Evolutionary conservation across 1,284 basidiomycete genomes (phyloP), one percentile per base, ranked within the genome.

Genomic region (Pseudozyma sp.): DNA sequence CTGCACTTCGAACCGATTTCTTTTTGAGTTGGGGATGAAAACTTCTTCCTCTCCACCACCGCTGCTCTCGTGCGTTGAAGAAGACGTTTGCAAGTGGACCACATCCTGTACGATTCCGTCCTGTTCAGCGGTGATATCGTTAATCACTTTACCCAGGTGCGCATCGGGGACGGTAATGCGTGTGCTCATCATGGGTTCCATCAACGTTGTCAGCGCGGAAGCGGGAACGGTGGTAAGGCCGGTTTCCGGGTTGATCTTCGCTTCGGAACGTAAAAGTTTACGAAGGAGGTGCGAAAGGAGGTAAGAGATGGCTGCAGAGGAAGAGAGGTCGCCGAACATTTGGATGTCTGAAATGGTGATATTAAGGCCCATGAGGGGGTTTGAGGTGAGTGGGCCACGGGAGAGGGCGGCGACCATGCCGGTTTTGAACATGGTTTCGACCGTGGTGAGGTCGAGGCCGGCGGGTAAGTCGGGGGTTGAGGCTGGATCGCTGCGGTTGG

Each of bases 21-120:
- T 31, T 3, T 6, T 86, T 0, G 92, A 89, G 5, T 54, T 25
- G 12, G 93, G 92, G 10, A 93, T 86, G 80, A 93, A 93, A 3
- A 92, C 86, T 5, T 87, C 82, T 13, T 88, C 87, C 45, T 88
- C 89, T 14, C 87, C 87, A 10, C 86, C 87, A 47, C 86, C 86
- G 1, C n/a, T 12, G 54, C 19, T 35, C 16, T 16, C 14, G 10
- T 12, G 7, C 25, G 80, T 81, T 9, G 83, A 74, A 40, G 85
- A 83, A 3, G 86, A 77, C 10, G 87, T 91, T 80, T 89, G 77
- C 25, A 31, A 31, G 38, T 80, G 81, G 3, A 74, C 52, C 13
- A 84, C 80, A 8, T 82, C 79, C 9, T 72, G 44, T 14, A 84
- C 79, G 13, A 65, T 21, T 1, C 79, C 83, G 34, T 69, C 64